Conservation (phyloP, 768 basidiomycete genomes). For the Pulveroboletus sp. region DNA sequence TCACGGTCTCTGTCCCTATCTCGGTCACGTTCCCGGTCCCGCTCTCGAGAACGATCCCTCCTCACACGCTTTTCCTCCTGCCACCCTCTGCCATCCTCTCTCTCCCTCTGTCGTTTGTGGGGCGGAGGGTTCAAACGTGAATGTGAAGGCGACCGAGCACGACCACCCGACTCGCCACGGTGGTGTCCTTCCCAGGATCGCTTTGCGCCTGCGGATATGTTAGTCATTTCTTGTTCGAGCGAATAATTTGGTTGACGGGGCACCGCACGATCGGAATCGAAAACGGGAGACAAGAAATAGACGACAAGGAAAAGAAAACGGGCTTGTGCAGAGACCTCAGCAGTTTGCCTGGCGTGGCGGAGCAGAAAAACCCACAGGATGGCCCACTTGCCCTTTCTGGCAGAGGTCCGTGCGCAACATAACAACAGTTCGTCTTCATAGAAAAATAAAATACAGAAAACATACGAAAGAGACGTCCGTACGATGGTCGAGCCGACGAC, state of each 20-base stretch:
- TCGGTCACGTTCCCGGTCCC: slow-evolving; percentile 20
- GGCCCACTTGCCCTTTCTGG: neutral
- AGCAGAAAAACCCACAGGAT: neutral
- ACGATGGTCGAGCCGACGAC: no score
- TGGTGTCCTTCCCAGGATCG: slow-evolving; percentile 64
- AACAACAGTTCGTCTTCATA: no score
- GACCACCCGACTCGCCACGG: slow-evolving; percentile 32
- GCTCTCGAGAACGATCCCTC: slow-evolving; percentile 36
- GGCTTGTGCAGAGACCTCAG: neutral
- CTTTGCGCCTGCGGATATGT: slow-evolving; percentile 80
- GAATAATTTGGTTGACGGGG: slow-evolving; percentile 59
- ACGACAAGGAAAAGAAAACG: neutral
- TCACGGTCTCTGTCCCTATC: slow-evolving; percentile 33
- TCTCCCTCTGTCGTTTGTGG: slow-evolving; percentile 51
- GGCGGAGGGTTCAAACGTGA: slow-evolving; percentile 2
- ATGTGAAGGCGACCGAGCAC: slow-evolving; percentile 12
- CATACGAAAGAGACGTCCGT: no score
- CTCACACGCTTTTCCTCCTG: slow-evolving; percentile 48
- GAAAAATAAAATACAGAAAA: neutral
- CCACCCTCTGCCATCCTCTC: slow-evolving; percentile 61
- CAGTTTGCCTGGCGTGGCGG: neutral
- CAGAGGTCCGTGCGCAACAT: slow-evolving; percentile 15
- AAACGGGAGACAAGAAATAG: slow-evolving; percentile 2
- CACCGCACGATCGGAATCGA: slow-evolving; percentile 66
- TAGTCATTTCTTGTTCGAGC: slow-evolving; percentile 55